These are phyloP conservation scores for Capsicum chinense DNA, from an alignment of 257 asterid species.

Conservation along the genomic window DNA sequence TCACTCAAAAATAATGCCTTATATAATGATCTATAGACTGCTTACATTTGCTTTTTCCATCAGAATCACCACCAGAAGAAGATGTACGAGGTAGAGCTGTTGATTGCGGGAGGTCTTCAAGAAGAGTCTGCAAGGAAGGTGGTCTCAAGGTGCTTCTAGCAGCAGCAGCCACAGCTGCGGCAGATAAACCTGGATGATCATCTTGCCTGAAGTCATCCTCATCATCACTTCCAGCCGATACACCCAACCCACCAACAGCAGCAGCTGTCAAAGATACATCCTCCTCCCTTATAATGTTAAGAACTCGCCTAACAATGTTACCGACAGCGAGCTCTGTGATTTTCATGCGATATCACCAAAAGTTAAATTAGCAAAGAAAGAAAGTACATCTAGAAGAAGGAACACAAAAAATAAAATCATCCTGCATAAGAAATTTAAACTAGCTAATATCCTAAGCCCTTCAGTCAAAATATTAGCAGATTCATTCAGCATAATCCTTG, in stretches of 20 bases:
- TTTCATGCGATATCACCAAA: conserved; percentile 38
- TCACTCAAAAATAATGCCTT: neutral
- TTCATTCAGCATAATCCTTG: neutral
- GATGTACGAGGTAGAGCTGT: conserved; percentile 66
- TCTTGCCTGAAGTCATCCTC: conserved; percentile 64
- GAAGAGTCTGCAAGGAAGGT: conserved; percentile 96
- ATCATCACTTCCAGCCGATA: conserved; percentile 83
- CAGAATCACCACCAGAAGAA: conserved; percentile 98
- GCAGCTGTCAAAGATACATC: conserved; percentile 84
- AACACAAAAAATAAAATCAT: neutral
- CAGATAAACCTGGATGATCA: conserved; percentile 80
- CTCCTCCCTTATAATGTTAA: conserved; percentile 96
- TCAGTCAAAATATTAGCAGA: conserved; percentile 22
- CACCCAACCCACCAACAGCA: conserved; percentile 78
- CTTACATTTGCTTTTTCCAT: conserved; percentile 93
- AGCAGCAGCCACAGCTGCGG: conserved; percentile 92
- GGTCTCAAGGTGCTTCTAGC: conserved; percentile 92
- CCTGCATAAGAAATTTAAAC: conserved; percentile 1
- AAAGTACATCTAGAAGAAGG: conserved; percentile 25
- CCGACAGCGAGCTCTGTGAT: conserved; percentile 96
- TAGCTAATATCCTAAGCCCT: conserved; percentile 10
- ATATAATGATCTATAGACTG: neutral
- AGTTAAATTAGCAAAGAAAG: conserved; percentile 31
- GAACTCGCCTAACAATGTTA: conserved; percentile 90
- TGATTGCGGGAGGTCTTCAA: conserved; percentile 84